Evolutionary conservation across 1,139 yeast genomes (phyloP), one percentile per base, ranked within the genome.

Genomic region (Meyerozyma carpophila): DNA sequence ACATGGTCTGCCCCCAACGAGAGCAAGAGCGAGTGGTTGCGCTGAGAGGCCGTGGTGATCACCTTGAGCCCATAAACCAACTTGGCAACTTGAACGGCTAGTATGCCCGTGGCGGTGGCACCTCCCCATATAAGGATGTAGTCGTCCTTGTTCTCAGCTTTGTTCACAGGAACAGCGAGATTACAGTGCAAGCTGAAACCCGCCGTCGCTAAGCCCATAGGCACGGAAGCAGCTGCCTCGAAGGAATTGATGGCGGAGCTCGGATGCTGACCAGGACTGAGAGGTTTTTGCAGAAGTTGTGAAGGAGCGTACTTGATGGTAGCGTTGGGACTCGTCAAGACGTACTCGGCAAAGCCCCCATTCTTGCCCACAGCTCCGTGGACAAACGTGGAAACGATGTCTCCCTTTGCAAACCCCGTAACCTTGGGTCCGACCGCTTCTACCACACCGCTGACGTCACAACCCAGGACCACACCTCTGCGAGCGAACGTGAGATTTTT

Each of bases 131-230:
- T 45, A 34, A 54, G 31, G 13, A 53, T 29, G 25, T 36, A 34
- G 29, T 20, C 10, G 14, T 34, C 36, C 11, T 34, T 29, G 31
- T 32, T 20, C 9, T 14, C 29, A 7, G 13, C 44, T 44, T 57
- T 61, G 49, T 59, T 55, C 40, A 48, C 48, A 18, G 49, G 47
- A 29, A 66, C 48, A 18, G 56, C 50, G 41, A 70, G 58, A 18
- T 48, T 43, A 48, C 56, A 58, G 47, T 56, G 52, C 40, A 54
- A 63, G 13, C 68, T 57, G 43, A 58, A 29, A 47, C 68, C 77
- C 21, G 79, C 73, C 9, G 84, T 79, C 36, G 56, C 56, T 37
- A 79, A 55, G 20, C 81, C 74, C 42, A 81, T 65, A n/a, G 84
- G 74, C 20, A 79, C 55, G 14, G 83, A 63, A 3, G 85, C 82